Percentiles rank a stretch among this genome's conserved stretches.
phyloP scores from a whole-genome alignment of 129 eudicot species.

The Flaveria sonorensis region DNA sequence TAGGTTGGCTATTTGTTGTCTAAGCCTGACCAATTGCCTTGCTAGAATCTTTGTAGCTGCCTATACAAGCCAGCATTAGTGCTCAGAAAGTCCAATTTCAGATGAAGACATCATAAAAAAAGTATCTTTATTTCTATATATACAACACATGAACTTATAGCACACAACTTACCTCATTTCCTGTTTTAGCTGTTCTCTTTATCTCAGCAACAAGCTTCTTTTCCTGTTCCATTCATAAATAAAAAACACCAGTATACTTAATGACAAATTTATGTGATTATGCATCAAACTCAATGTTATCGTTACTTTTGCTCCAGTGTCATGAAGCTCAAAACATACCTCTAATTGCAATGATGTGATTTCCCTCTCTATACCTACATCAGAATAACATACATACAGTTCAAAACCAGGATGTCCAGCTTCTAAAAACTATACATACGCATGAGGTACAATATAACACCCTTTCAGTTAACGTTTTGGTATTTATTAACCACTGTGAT shows the following conservation, averaged over 20 bases:
- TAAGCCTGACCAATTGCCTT: slow-evolving; percentile 85
- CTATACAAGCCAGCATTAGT: slow-evolving; percentile 42
- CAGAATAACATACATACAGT: slow-evolving; percentile 12
- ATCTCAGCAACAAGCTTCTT: slow-evolving; percentile 96
- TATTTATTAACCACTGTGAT: neutral
- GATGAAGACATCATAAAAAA: slow-evolving; percentile 1
- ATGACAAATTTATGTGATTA: neutral
- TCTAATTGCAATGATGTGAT: slow-evolving; percentile 69
- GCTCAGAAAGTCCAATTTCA: slow-evolving; percentile 20
- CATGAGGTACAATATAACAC: slow-evolving; percentile 1
- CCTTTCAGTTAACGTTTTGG: neutral
- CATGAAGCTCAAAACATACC: slow-evolving; percentile 44
- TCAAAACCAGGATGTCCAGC: slow-evolving; percentile 16
- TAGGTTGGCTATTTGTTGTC: slow-evolving; percentile 95
- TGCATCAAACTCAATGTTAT: slow-evolving; percentile 1
- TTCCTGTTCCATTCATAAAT: slow-evolving; percentile 57
- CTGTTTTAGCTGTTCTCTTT: slow-evolving; percentile 93
- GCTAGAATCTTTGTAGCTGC: slow-evolving; percentile 93
- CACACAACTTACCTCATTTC: slow-evolving; percentile 73
- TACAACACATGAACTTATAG: slow-evolving; percentile 7
- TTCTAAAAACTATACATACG: slow-evolving; percentile 4
- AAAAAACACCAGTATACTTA: slow-evolving; percentile 19
- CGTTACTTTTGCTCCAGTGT: slow-evolving; percentile 6
- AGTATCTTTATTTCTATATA: neutral
- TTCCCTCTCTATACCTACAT: slow-evolving; percentile 87